phyloP scores from a whole-genome alignment of 345 rosid genomes.

The Combretum micranthum region DNA sequence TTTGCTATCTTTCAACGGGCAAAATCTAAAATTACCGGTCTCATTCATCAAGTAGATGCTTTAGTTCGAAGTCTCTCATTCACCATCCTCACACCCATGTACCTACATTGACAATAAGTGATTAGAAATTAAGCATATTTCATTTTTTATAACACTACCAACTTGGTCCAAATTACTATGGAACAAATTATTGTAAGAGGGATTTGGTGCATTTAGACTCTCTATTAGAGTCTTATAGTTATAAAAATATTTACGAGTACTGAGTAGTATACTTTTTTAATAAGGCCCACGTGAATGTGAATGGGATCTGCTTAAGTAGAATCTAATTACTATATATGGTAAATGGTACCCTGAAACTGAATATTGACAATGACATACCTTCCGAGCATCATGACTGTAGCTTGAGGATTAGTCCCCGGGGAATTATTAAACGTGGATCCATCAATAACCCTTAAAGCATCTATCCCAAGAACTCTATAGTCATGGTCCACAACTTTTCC shows the following conservation, averaged over 20 bases:
- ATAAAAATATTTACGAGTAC: too few species aligned
- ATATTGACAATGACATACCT: constrained; percentile 58
- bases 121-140: not conserved
- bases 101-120: constrained; percentile 26
- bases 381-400: constrained; percentile 98
- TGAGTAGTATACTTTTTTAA: too few species aligned
- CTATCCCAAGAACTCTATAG: constrained; percentile 60
- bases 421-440: constrained; percentile 68
- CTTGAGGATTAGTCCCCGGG: constrained; percentile 95
- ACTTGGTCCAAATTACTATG: not conserved
- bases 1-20: too few species aligned
- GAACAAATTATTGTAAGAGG: too few species aligned
- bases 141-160: not conserved
- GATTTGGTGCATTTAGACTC: too few species aligned
- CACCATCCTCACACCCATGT: constrained; percentile 47
- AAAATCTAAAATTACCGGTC: not conserved
- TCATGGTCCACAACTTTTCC: constrained; percentile 66
- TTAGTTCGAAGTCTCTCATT: constrained; percentile 29
- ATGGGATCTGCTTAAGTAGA: too few species aligned
- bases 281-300: too few species aligned
- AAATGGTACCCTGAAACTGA: too few species aligned
- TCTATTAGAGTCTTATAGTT: not conserved
- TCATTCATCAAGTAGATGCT: constrained; percentile 4
- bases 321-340: too few species aligned
- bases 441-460: constrained; percentile 48